phyloP scores from a whole-genome alignment of 2,329 filamentous ascomycete species.

The Cucurbitaria berberidis region DNA sequence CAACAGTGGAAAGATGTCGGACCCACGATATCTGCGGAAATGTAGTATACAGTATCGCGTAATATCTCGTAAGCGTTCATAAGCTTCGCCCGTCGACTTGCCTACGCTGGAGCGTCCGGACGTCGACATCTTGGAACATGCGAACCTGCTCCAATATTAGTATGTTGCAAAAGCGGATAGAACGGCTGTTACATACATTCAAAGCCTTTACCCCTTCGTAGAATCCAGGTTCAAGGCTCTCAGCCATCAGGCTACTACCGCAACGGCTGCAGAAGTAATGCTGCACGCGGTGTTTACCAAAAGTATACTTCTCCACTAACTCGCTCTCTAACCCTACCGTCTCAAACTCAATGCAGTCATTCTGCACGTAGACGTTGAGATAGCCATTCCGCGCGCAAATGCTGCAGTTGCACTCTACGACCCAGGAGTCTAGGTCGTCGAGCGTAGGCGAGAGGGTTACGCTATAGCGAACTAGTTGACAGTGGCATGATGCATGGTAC shows the following conservation, averaged over 20 bases:
- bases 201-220: slow-evolving; percentile 37
- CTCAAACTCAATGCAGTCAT: slow-evolving; percentile 31
- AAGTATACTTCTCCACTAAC: slow-evolving; percentile 30
- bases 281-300: slow-evolving; percentile 33
- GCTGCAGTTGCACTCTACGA: slow-evolving; percentile 60
- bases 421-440: slow-evolving; percentile 50
- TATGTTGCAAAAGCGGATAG: background rate
- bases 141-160: background rate
- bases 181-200: slow-evolving; percentile 28
- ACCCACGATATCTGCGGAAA: background rate
- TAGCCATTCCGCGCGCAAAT: slow-evolving; percentile 59
- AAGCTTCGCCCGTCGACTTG: background rate
- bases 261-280: slow-evolving; percentile 43
- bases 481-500: slow-evolving; percentile 62
- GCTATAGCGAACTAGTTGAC: slow-evolving; percentile 58
- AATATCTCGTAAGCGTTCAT: background rate
- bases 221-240: slow-evolving; percentile 34
- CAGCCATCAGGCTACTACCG: slow-evolving; percentile 34
- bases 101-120: background rate
- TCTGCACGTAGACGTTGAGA: slow-evolving; percentile 53
- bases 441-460: slow-evolving; percentile 59
- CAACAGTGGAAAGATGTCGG: background rate
- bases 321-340: slow-evolving; percentile 17
- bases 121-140: background rate
- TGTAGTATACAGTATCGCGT: background rate